These are phyloP conservation scores for Musa schizocarpa DNA, from an alignment of 176 grass and related monocot species.

Conservation along the genomic window DNA sequence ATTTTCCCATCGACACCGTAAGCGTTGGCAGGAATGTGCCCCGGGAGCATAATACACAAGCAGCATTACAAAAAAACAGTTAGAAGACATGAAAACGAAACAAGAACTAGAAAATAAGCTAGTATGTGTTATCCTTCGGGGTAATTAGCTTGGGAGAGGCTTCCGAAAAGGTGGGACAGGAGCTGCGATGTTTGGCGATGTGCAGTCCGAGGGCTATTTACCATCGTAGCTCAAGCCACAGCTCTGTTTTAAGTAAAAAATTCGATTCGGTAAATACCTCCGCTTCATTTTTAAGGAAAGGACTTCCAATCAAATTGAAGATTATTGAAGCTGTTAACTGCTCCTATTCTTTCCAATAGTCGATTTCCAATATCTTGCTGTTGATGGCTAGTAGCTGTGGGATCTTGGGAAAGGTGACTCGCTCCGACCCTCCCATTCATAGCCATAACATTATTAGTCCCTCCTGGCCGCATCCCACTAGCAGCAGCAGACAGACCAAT, in stretches of 20 bases:
- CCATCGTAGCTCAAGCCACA: background rate
- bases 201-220: background rate
- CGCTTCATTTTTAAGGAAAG: constrained; percentile 8
- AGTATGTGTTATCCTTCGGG: background rate
- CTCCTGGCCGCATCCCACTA: constrained; percentile 28
- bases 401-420: constrained; percentile 56
- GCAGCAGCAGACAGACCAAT: constrained; percentile 26
- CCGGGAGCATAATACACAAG: background rate
- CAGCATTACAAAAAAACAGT: background rate
- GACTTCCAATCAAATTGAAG: constrained; percentile 88
- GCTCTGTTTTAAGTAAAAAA: too few species aligned
- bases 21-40: background rate
- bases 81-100: constrained; percentile 3
- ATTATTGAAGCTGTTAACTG: constrained; percentile 78
- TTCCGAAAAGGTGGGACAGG: background rate
- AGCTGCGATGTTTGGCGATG: background rate
- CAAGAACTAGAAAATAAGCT: background rate
- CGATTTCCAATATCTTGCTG: constrained; percentile 71
- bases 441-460: constrained; percentile 46
- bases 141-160: background rate
- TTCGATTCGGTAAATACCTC: background rate
- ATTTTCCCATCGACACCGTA: background rate
- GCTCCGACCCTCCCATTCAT: constrained; percentile 62
- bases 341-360: constrained; percentile 59
- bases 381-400: constrained; percentile 48